Evolutionary conservation across 495 filamentous ascomycete genomes (phyloP).

Genomic region (Bathelium albidoporum): DNA sequence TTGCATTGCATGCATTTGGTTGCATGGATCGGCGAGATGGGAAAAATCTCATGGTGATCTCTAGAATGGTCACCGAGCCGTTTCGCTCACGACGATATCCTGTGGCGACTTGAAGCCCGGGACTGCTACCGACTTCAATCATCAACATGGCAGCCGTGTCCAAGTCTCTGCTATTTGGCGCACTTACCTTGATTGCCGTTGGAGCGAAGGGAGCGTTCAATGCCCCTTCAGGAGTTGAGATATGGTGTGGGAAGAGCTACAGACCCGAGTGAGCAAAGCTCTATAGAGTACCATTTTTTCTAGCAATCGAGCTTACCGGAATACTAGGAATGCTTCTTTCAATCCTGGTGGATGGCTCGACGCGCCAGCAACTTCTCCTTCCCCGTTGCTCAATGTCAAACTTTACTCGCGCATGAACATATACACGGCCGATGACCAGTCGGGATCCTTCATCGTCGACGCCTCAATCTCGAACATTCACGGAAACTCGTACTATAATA

Average conservation of each 20-base stretch:
- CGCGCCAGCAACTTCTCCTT: conserved; percentile 35
- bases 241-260: background rate
- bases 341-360: conserved; percentile 51
- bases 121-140: background rate
- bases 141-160: background rate
- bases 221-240: background rate
- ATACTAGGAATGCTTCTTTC: conserved; percentile 24
- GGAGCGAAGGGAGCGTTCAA: background rate
- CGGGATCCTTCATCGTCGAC: conserved; percentile 50
- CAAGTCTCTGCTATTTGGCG: background rate
- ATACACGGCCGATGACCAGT: conserved; percentile 46
- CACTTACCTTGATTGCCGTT: background rate
- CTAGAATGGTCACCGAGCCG: background rate
- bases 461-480: conserved; percentile 43
- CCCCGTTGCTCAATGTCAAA: conserved; percentile 44
- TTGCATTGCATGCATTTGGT: background rate
- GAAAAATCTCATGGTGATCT: background rate
- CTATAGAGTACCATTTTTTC: background rate
- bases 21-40: background rate
- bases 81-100: background rate
- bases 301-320: background rate
- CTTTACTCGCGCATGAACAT: conserved; percentile 50
- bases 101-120: background rate
- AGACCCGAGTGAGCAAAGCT: background rate
- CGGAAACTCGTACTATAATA: conserved; percentile 36